These are phyloP conservation scores for Alternaria novae-zelandiae DNA, from an alignment of 2,329 filamentous ascomycete genomes.

Conservation along the genomic window DNA sequence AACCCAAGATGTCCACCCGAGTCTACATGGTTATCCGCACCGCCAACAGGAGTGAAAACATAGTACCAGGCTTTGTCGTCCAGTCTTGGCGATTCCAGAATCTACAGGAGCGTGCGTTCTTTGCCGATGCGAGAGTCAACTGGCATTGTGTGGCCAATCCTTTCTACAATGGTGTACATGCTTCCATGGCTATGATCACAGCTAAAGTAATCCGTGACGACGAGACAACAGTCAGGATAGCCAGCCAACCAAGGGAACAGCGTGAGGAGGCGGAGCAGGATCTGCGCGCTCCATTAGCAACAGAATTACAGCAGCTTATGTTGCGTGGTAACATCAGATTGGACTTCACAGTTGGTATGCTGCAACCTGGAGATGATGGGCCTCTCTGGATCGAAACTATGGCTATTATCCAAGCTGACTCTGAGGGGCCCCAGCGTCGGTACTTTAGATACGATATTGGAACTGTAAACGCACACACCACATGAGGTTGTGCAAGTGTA, in stretches of 20 bases:
- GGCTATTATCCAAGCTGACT: background rate
- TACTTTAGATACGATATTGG: background rate
- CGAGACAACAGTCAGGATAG: background rate
- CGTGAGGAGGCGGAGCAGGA: background rate
- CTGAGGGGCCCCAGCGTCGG: background rate
- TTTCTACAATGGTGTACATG: no score
- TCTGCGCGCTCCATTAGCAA: background rate
- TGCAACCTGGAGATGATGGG: no score
- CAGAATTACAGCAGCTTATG: background rate
- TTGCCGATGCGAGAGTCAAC: no score
- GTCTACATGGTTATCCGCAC: background rate
- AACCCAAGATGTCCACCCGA: background rate
- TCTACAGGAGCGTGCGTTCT: no score
- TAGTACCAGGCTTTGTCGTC: no score
- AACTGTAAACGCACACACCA: background rate
- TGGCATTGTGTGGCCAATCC: no score
- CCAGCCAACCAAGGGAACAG: background rate
- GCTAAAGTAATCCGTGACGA: background rate
- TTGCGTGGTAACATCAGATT: background rate
- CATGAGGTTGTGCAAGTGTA: background rate
- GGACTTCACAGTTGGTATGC: no score
- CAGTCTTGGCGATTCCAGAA: no score
- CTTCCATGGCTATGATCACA: background rate
- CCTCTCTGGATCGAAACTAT: no score
- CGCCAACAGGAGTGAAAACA: background rate